Conservation (phyloP, 108 stramenopile species). For the Nitzschia palea region DNA sequence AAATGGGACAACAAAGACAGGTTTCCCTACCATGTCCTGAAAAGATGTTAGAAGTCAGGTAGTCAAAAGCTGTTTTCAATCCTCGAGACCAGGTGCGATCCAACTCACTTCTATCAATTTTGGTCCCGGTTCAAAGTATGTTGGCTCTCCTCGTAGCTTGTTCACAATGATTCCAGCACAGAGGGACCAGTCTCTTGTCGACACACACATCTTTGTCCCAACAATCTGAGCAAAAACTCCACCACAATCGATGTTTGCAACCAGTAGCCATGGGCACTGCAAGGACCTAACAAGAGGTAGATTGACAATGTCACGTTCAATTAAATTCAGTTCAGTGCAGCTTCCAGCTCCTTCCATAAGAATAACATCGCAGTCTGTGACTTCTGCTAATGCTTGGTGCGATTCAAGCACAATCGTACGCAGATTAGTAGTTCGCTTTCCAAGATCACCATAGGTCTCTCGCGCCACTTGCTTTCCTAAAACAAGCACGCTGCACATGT, state of each 20-base stretch:
- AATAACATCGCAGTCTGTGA: slow-evolving; percentile 34
- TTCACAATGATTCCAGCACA: slow-evolving; percentile 45
- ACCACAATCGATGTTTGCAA: slow-evolving; percentile 43
- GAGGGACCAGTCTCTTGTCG: slow-evolving; percentile 36
- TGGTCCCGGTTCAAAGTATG: slow-evolving; percentile 32
- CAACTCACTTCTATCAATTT: slow-evolving; percentile 24
- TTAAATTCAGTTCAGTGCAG: slow-evolving; percentile 43
- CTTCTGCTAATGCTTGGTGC: slow-evolving; percentile 23
- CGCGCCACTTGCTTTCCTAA: slow-evolving; percentile 32
- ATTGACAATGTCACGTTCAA: slow-evolving; percentile 47
- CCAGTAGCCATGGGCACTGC: slow-evolving; percentile 44
- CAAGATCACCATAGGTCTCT: slow-evolving; percentile 33
- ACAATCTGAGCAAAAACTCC: slow-evolving; percentile 51
- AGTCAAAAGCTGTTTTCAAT: background rate
- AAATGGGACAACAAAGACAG: slow-evolving; percentile 37
- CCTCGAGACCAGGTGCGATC: background rate
- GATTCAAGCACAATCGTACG: slow-evolving; percentile 29
- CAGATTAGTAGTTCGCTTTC: slow-evolving; percentile 16
- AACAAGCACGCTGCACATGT: slow-evolving; percentile 27
- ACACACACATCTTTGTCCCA: slow-evolving; percentile 42
- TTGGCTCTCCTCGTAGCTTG: slow-evolving; percentile 29
- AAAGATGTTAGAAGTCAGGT: background rate
- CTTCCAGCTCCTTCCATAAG: slow-evolving; percentile 43
- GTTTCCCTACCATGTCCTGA: slow-evolving; percentile 40
- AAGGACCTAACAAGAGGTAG: slow-evolving; percentile 37